These are phyloP conservation scores for Nannizziopsis barbatae DNA, from an alignment of 2,329 filamentous ascomycete genomes.

Conservation along the genomic window DNA sequence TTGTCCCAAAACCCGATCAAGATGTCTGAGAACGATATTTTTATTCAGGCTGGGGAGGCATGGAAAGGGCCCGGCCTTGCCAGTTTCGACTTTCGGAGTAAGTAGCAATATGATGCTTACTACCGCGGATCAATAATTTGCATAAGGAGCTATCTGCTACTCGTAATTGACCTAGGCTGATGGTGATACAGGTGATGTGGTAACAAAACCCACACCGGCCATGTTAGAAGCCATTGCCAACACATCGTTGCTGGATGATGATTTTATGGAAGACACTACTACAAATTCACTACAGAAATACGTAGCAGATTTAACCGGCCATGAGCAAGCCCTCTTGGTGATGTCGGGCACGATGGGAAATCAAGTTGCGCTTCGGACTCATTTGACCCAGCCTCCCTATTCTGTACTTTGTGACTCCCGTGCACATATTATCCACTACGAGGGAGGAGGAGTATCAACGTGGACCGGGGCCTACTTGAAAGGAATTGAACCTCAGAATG, in stretches of 20 bases:
- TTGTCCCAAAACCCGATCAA: background rate
- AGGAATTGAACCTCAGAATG: conserved; percentile 57
- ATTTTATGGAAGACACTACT: conserved; percentile 67
- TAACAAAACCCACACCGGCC: conserved; percentile 63
- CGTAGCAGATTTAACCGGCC: conserved; percentile 60
- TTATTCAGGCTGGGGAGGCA: background rate
- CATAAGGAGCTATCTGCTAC: too few species aligned
- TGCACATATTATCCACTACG: conserved; percentile 60
- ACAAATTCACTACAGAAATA: conserved; percentile 65
- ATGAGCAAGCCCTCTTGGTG: conserved; percentile 68
- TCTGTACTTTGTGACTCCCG: conserved; percentile 67
- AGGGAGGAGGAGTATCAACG: conserved; percentile 56
- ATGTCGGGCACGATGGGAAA: conserved; percentile 92
- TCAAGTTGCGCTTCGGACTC: conserved; percentile 67
- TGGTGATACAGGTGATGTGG: conserved; percentile 46
- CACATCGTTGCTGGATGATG: conserved; percentile 71
- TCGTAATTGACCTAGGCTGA: background rate
- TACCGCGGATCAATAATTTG: background rate
- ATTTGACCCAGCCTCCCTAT: conserved; percentile 69
- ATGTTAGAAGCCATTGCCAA: conserved; percentile 73
- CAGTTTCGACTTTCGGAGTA: conserved; percentile 16
- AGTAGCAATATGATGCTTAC: background rate
- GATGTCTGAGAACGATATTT: background rate
- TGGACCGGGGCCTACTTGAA: conserved; percentile 61
- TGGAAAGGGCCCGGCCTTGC: conserved; percentile 12